Evolutionary conservation across 2,329 filamentous ascomycete species (phyloP).

Genomic region (Hymenoscyphus infarciens): DNA sequence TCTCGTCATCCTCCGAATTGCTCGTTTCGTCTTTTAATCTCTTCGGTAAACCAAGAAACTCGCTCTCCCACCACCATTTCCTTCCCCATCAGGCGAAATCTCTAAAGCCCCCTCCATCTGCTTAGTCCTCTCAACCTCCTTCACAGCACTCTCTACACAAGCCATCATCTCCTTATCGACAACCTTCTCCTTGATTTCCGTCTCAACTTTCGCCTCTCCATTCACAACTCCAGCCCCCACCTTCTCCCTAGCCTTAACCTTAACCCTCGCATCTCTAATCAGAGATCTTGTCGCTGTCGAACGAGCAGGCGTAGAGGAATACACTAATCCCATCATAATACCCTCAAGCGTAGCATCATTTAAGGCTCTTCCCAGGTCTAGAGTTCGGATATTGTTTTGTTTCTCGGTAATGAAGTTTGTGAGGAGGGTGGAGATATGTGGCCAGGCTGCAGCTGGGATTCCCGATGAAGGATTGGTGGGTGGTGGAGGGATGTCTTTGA

Average conservation of each 20-base stretch:
- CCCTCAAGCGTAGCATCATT: slow-evolving; percentile 14
- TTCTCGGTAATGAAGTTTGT: not conserved
- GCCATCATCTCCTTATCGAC: slow-evolving; percentile 7
- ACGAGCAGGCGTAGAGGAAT: slow-evolving; percentile 6
- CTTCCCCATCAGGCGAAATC: slow-evolving; percentile 10
- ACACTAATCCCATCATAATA: slow-evolving; percentile 20
- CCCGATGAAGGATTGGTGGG: not conserved
- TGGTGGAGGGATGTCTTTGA: not conserved
- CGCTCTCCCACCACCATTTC: slow-evolving; percentile 17
- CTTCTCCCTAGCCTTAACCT: not conserved
- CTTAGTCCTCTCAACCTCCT: slow-evolving; percentile 17
- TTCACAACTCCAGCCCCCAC: not conserved
- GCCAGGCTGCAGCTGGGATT: slow-evolving; percentile 15
- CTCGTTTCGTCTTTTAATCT: slow-evolving; percentile 19
- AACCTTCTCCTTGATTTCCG: not conserved
- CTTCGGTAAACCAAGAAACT: slow-evolving; percentile 29
- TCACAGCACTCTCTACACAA: slow-evolving; percentile 21
- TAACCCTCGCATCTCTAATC: not conserved
- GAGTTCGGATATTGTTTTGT: slow-evolving; percentile 16
- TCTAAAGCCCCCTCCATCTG: slow-evolving; percentile 26
- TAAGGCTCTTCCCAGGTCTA: slow-evolving; percentile 14
- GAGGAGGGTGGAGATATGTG: slow-evolving; percentile 14
- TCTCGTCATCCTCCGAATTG: not conserved
- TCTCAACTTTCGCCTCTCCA: not conserved
- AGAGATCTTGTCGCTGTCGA: not conserved